These are phyloP conservation scores for Stenocarpella maydis DNA, from an alignment of 2,329 filamentous ascomycete genomes.

Conservation along the genomic window DNA sequence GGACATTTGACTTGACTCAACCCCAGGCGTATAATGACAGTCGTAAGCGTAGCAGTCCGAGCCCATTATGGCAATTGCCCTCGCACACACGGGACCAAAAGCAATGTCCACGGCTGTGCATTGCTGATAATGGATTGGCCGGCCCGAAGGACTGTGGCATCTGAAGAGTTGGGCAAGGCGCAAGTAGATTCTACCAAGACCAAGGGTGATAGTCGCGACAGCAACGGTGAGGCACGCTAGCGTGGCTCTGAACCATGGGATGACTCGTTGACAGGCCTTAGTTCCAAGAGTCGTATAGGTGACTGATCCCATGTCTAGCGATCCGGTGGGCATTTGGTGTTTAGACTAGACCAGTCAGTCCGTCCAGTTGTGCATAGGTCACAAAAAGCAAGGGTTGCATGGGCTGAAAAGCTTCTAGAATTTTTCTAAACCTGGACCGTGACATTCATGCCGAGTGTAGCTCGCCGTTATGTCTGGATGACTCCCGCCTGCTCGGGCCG, in stretches of 20 bases:
- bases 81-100: neutral
- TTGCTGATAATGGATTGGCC: neutral
- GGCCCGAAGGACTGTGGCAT: neutral
- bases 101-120: neutral
- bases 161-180: no score
- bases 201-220: no score
- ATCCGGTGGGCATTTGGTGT: neutral
- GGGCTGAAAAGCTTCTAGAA: constrained; percentile 17
- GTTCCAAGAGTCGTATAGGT: neutral
- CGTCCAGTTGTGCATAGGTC: no score
- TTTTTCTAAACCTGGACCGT: constrained; percentile 13
- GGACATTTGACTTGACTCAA: constrained; percentile 19
- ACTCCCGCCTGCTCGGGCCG: constrained; percentile 18
- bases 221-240: neutral
- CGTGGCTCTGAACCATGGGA: neutral
- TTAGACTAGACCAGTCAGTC: no score
- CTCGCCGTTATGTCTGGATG: neutral
- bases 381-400: neutral
- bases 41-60: constrained; percentile 7
- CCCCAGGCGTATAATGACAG: constrained; percentile 13
- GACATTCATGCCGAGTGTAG: neutral
- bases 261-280: constrained; percentile 2
- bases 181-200: neutral
- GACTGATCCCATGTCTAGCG: neutral
- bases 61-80: neutral